A percentile compares a stretch with the other conserved stretches of the same genome.
phyloP scores from a whole-genome alignment of 2,329 filamentous ascomycete genomes.

The Beauveria sp. region DNA sequence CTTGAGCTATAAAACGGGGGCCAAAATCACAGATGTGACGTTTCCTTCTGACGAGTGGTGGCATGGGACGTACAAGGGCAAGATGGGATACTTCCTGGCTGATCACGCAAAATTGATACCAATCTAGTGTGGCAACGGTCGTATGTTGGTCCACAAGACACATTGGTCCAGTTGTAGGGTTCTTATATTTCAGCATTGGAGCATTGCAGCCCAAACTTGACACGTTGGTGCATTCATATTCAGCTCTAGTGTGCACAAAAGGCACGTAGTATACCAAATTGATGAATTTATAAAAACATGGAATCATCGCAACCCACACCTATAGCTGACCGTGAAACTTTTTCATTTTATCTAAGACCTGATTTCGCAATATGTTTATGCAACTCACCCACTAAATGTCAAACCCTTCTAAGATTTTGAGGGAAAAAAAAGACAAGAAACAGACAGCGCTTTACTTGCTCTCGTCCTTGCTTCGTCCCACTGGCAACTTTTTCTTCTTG shows the following conservation, averaged over 20 bases:
- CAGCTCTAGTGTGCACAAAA: background rate
- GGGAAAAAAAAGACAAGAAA: background rate
- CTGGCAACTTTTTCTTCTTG: slow-evolving; percentile 71
- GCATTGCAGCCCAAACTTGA: background rate
- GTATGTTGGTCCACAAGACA: too few relatives aligned
- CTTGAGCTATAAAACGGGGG: background rate
- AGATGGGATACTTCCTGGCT: background rate
- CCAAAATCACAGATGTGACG: slow-evolving; percentile 1
- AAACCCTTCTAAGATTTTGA: background rate
- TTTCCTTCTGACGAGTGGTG: background rate
- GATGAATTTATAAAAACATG: slow-evolving; percentile 1
- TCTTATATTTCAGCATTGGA: background rate
- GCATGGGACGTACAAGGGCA: slow-evolving; percentile 7
- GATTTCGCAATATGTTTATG: background rate
- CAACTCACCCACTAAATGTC: background rate
- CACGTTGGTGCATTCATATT: background rate
- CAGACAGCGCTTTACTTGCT: slow-evolving; percentile 22
- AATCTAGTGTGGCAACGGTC: background rate
- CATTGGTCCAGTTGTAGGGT: background rate
- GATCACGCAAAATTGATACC: background rate
- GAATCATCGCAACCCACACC: slow-evolving; percentile 1
- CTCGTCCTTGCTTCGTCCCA: slow-evolving; percentile 67
- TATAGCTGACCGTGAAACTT: background rate
- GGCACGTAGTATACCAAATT: too few relatives aligned
- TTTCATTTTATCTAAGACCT: slow-evolving; percentile 6